phyloP scores from a whole-genome alignment of 306 rosid species.

The Phaseolus lunatus region DNA sequence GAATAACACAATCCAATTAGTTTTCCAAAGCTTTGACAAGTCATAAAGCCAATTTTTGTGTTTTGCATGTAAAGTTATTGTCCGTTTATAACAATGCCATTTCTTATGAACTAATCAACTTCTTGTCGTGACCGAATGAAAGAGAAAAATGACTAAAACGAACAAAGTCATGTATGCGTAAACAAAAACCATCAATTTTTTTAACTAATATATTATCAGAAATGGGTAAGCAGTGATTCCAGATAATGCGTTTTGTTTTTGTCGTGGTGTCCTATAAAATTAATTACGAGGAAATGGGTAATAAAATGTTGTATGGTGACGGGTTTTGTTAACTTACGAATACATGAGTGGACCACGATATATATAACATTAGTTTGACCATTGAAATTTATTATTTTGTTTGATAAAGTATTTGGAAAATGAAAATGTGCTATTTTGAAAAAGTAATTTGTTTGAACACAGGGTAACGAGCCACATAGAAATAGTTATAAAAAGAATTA shows the following conservation, averaged over 20 bases:
- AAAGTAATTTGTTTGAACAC: neutral
- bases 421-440: neutral
- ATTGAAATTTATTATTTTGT: neutral
- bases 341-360: neutral
- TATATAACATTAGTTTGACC: neutral
- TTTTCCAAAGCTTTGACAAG: constrained; percentile 37
- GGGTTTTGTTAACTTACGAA: neutral
- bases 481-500: too few species aligned
- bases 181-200: neutral
- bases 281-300: neutral
- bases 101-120: constrained; percentile 35
- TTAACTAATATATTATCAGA: neutral
- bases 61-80: constrained; percentile 43
- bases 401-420: neutral
- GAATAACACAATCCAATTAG: constrained; percentile 31
- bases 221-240: neutral
- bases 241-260: neutral
- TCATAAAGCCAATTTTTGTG: constrained; percentile 28
- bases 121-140: constrained; percentile 26
- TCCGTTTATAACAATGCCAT: constrained; percentile 27
- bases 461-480: neutral
- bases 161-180: neutral
- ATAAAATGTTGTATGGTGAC: neutral
- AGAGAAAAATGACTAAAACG: neutral
- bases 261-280: neutral